Percentiles rank a stretch among this genome's conserved stretches.
These are phyloP conservation scores for Symbiodinium natans DNA, from an alignment of 73 alveolate species.

Conservation along the genomic window DNA sequence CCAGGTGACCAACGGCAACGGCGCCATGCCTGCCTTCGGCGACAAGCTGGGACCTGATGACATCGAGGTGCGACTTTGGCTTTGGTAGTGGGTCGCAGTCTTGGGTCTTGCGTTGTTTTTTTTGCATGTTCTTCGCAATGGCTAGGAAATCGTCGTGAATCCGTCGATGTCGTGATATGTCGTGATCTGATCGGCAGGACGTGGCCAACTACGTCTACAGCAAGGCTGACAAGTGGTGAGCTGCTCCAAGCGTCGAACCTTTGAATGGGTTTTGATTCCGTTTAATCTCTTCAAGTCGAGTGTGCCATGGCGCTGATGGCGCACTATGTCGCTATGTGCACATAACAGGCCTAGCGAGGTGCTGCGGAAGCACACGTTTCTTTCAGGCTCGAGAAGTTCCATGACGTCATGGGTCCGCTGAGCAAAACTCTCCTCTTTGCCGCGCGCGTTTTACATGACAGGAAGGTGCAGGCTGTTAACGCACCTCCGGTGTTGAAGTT, in stretches of 20 bases:
- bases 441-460: no score
- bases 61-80: constrained; percentile 35
- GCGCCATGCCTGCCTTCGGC: constrained; percentile 47
- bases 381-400: neutral
- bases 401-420: neutral
- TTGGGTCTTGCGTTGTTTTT: no score
- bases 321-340: neutral
- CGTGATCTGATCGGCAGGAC: neutral
- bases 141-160: no score
- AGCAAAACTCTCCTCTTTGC: no score
- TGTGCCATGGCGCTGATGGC: neutral
- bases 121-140: no score
- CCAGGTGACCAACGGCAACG: constrained; percentile 62
- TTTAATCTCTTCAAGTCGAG: neutral
- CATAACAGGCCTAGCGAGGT: neutral
- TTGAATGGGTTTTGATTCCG: neutral
- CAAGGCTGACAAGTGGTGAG: constrained; percentile 58
- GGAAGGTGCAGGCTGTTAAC: no score
- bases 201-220: constrained; percentile 8
- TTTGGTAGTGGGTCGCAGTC: no score
- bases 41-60: constrained; percentile 3
- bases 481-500: no score
- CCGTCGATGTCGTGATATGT: neutral
- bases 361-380: neutral
- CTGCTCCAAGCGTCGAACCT: neutral